Evolutionary conservation across 2,329 filamentous ascomycete genomes (phyloP), one percentile per base, ranked within the genome.

Genomic region (Chalaropsis ovoidea): DNA sequence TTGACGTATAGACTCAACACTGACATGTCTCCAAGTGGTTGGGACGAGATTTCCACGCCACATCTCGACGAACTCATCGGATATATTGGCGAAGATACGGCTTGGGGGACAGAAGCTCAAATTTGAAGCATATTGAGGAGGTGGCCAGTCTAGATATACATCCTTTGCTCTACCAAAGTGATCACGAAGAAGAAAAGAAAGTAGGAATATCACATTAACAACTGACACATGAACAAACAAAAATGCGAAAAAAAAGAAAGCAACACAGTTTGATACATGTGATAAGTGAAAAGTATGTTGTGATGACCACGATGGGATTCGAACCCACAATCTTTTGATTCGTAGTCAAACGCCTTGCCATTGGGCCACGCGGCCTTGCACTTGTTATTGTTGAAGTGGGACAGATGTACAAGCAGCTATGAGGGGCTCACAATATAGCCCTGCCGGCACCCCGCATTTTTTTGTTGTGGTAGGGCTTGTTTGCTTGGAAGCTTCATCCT

Each of bases 341-440:
- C 62, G 62, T 63, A 63, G 62, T 63, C 62, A 63, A 63, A 63
- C 62, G 43, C 62, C 62, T 63, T 63, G 62, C 62, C 45, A 63
- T 63, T 63, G 62, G 62, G 62, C 62, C 45, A 63, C 62, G 62
- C 62, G 62, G 45, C 62, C 65, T 61, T 67, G 43, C 47, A 17
- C n/a, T 42, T 56, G 10, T 19, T 58, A 49, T 4, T 58, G 19
- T 54, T 61, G 10, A 11, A 11, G 15, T 58, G 15, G 0, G 2
- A 3, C 0, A 13, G 3, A 31, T 54, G 1, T 54, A 56, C 22
- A 27, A 31, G 1, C 2, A 17, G 2, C 2, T 58, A 58, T 58
- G 17, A 58, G 7, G 27, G 15, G 15, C 52, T 2, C 35, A 24
- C 2, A 24, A 24, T 3, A 2, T 1, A 2, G 47, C 6, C 8